phyloP scores from a whole-genome alignment of 371 early-diverging fungal genomes.

The Lichtheimia hyalospora region DNA sequence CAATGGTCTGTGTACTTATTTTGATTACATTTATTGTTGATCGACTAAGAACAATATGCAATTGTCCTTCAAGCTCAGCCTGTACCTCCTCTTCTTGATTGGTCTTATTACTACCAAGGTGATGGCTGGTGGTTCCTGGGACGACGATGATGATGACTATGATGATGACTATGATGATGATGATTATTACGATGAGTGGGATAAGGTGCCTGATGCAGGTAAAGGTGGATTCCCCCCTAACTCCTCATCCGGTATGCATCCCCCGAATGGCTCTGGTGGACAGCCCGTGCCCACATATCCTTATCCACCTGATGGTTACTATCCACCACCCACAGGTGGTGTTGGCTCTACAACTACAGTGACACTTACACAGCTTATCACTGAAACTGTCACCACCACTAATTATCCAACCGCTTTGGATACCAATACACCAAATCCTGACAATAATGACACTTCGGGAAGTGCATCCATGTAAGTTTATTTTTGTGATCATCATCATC shows the following conservation, averaged over 20 bases:
- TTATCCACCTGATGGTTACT: neutral
- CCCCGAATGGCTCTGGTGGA: neutral
- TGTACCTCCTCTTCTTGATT: slow-evolving; percentile 5
- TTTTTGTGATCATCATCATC: too few relatives aligned
- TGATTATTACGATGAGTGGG: neutral
- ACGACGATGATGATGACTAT: slow-evolving; percentile 4
- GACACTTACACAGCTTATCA: neutral
- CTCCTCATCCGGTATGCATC: neutral
- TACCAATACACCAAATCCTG: neutral
- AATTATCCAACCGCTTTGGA: neutral
- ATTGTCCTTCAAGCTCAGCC: neutral
- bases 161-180: neutral
- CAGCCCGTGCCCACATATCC: neutral
- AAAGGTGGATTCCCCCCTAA: too few relatives aligned
- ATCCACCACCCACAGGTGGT: neutral
- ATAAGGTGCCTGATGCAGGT: too few relatives aligned
- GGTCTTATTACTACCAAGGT: slow-evolving; percentile 5
- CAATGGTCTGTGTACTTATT: too few relatives aligned
- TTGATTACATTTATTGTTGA: neutral
- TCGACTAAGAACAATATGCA: neutral
- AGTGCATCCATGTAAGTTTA: too few relatives aligned
- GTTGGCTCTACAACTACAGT: neutral
- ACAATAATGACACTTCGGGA: neutral
- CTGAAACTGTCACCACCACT: neutral
- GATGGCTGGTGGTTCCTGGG: slow-evolving; percentile 4